These are phyloP conservation scores for Xerocomellus dryophilus DNA, from an alignment of 768 basidiomycete species.

Conservation along the genomic window DNA sequence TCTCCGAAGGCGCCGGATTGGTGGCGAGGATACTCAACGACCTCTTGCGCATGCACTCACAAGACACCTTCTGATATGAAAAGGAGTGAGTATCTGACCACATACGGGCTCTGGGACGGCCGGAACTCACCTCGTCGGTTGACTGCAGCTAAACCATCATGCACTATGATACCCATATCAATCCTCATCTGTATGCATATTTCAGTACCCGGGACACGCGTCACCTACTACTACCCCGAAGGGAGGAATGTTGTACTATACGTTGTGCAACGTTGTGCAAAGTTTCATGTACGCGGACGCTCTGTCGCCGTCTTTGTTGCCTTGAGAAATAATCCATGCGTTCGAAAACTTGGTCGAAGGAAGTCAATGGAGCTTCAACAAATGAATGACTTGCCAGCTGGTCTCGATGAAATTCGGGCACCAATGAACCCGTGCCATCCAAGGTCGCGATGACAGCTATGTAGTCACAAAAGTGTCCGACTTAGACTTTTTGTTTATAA, in stretches of 20 bases:
- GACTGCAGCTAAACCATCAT: constrained; percentile 18
- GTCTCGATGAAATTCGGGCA: too few relatives aligned
- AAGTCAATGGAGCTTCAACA: not conserved
- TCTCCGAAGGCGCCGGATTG: constrained; percentile 67
- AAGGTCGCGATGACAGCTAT: too few relatives aligned
- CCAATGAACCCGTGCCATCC: too few relatives aligned
- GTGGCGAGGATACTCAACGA: constrained; percentile 73
- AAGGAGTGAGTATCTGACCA: constrained; percentile 25
- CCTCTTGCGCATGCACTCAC: constrained; percentile 52
- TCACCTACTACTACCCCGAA: constrained; percentile 4
- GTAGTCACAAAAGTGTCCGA: too few relatives aligned
- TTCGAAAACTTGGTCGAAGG: not conserved
- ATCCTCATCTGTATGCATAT: constrained; percentile 31
- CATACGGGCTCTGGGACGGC: not conserved
- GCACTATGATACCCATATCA: constrained; percentile 33
- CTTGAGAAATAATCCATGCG: constrained; percentile 2
- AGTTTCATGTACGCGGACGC: not conserved
- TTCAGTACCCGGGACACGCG: constrained; percentile 18
- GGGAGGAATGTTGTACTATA: constrained; percentile 20
- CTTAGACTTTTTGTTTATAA: too few relatives aligned
- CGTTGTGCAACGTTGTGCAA: not conserved
- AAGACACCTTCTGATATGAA: constrained; percentile 35
- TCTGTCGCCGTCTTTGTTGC: not conserved
- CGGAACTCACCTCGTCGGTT: constrained; percentile 11
- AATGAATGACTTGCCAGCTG: too few relatives aligned